Evolutionary conservation across 129 eudicot genomes (phyloP), one percentile per base, ranked within the genome.

Genomic region (Tanacetum coccineum): DNA sequence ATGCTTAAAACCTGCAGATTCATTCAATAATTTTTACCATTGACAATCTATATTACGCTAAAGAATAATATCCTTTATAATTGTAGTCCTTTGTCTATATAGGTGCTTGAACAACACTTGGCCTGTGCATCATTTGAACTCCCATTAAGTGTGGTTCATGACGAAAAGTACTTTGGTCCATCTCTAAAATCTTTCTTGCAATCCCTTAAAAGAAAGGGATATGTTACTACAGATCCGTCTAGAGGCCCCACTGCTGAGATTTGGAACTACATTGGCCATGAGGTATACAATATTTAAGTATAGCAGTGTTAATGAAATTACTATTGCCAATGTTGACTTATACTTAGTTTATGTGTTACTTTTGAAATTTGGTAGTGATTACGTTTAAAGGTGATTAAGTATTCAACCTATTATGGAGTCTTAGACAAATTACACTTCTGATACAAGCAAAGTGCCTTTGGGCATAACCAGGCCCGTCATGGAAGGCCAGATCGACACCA

Each of bases 41-140:
- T 1, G n/a, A 19, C 32, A 72, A 63, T 54, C 40, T 21, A 9
- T 42, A 39, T 56, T n/a, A n/a, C n/a, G n/a, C n/a, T n/a, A n/a
- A n/a, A n/a, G 1, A 4, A 53, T 17, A 28, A 9, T 62, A 42
- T 42, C 47, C 47, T n/a, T 42, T 11, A 42, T 42, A 4, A 42
- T 42, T 42, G 47, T 13, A 54, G 12, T 77, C 59, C 45, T 21
- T 64, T 74, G n/a, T 45, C n/a, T n/a, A n/a, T n/a, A n/a, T n/a
- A n/a, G n/a, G 97, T 87, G 77, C 91, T 92, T 73, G 82, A 92
- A 77, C 98, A 88, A 61, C 96, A 92, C 54, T 74, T 92, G 25
- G 46, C 76, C 3, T 88, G 95, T 76, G 95, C 98, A 81, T 88
- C 98, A 65, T 68, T 80, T 59, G 98, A 92, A 79, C 95, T 83